A percentile compares a stretch with the other conserved stretches of the same genome.
phyloP scores from a whole-genome alignment of 169 alveolate species.

The Eimeria praecox region DNA sequence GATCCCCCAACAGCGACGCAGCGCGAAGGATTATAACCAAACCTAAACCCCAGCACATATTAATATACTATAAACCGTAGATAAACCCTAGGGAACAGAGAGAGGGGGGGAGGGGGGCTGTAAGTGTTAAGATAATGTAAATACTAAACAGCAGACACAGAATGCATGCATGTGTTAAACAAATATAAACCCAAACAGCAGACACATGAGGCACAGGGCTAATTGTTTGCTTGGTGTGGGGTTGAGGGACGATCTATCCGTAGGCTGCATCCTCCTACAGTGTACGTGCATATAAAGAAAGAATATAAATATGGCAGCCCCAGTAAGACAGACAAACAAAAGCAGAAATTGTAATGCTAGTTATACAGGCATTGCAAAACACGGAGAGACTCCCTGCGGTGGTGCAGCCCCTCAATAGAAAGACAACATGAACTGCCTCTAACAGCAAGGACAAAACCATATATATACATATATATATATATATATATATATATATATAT shows the following conservation, averaged over 20 bases:
- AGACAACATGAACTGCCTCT: not conserved
- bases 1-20: constrained; percentile 76
- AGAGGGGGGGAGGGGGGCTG: too few relatives aligned
- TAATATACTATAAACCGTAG: too few relatives aligned
- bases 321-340: not conserved
- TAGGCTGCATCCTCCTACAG: not conserved
- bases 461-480: too few relatives aligned
- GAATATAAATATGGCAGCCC: not conserved
- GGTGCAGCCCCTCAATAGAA: not conserved
- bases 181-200: too few relatives aligned
- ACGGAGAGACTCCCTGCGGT: not conserved
- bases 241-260: not conserved
- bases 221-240: not conserved
- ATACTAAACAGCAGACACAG: too few relatives aligned
- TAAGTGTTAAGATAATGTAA: too few relatives aligned
- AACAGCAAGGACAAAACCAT: not conserved
- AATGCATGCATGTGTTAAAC: too few relatives aligned
- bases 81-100: too few relatives aligned
- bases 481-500: too few relatives aligned
- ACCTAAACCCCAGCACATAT: too few relatives aligned
- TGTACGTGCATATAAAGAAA: not conserved
- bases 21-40: not conserved
- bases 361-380: not conserved
- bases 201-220: not conserved
- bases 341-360: not conserved